A percentile compares a stretch with the other conserved stretches of the same genome.
Evolutionary conservation across 2,329 filamentous ascomycete genomes (phyloP).

Genomic region (Xylogone sp.): DNA sequence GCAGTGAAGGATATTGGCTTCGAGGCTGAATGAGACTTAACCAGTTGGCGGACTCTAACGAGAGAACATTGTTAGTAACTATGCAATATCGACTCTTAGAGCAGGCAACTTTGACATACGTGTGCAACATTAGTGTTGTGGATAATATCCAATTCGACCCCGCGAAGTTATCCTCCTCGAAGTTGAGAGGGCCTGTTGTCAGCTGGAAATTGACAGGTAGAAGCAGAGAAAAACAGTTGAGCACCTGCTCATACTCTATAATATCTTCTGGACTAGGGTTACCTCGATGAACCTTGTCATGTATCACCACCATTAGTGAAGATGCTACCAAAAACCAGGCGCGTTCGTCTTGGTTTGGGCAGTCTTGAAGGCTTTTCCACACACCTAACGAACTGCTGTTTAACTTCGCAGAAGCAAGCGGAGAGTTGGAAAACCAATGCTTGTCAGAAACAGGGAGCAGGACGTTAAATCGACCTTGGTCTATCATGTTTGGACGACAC

Average conservation of each 20-base stretch:
- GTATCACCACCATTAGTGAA: not conserved
- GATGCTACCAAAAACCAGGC: slow-evolving; percentile 4
- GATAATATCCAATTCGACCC: slow-evolving; percentile 2
- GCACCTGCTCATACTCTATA: not conserved
- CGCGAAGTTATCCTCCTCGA: slow-evolving; percentile 1
- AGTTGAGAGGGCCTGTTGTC: not conserved
- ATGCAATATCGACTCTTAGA: not conserved
- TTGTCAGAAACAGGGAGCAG: slow-evolving; percentile 4
- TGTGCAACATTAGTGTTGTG: slow-evolving; percentile 1
- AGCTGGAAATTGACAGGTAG: not conserved
- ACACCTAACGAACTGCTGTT: not conserved
- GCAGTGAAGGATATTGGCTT: not conserved
- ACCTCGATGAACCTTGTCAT: not conserved
- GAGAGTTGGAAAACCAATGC: not conserved
- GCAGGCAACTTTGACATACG: not conserved
- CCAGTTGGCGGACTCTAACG: not conserved
- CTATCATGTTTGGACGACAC: slow-evolving; percentile 2
- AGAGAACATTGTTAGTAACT: not conserved
- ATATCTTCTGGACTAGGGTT: not conserved
- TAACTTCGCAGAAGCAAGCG: not conserved
- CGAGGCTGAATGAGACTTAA: not conserved
- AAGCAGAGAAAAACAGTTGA: slow-evolving; percentile 2
- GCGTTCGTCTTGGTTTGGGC: slow-evolving; percentile 2
- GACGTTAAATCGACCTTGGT: slow-evolving; percentile 1
- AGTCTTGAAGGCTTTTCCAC: slow-evolving; percentile 4